Percentiles rank a stretch among this genome's conserved stretches.
Conservation (phyloP, 2,329 filamentous ascomycete genomes). For the Cladosporium sphaerospermum region DNA sequence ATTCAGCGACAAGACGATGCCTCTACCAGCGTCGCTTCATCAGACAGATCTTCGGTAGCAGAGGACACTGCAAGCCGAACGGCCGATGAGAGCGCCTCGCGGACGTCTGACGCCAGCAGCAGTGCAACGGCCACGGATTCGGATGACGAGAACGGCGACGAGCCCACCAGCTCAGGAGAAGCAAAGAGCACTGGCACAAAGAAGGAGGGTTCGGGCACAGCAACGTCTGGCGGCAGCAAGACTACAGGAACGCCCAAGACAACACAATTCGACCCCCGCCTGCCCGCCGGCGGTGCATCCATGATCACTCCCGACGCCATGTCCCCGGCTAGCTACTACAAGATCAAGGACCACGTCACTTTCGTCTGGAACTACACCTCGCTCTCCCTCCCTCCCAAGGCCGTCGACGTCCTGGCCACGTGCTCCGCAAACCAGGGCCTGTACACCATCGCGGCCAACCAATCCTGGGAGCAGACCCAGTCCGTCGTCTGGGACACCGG, state of each 20-base stretch:
- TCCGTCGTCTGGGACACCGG: conserved; percentile 53
- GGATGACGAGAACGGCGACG: conserved; percentile 6
- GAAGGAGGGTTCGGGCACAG: conserved; percentile 17
- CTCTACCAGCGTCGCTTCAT: conserved; percentile 17
- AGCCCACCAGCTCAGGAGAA: conserved; percentile 13
- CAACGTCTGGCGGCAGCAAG: conserved; percentile 13
- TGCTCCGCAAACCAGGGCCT: conserved; percentile 53
- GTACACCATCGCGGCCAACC: conserved; percentile 58
- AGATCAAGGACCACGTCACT: conserved; percentile 56
- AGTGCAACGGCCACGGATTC: conserved; percentile 5
- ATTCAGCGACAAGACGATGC: conserved; percentile 21
- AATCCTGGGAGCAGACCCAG: conserved; percentile 38
- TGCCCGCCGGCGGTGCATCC: conserved; percentile 53
- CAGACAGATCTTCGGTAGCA: conserved; percentile 15
- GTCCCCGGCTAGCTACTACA: conserved; percentile 51
- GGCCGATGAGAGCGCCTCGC: background rate
- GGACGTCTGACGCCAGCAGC: background rate
- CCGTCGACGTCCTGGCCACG: conserved; percentile 56
- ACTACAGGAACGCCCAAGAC: conserved; percentile 23
- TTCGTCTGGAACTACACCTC: conserved; percentile 67
- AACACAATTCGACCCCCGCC: conserved; percentile 45
- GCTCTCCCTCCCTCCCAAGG: conserved; percentile 51
- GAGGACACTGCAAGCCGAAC: background rate
- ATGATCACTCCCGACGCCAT: conserved; percentile 54
- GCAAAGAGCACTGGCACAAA: conserved; percentile 13